These are phyloP conservation scores for Xylaria polymorpha DNA, from an alignment of 2,329 filamentous ascomycete species.

Conservation along the genomic window DNA sequence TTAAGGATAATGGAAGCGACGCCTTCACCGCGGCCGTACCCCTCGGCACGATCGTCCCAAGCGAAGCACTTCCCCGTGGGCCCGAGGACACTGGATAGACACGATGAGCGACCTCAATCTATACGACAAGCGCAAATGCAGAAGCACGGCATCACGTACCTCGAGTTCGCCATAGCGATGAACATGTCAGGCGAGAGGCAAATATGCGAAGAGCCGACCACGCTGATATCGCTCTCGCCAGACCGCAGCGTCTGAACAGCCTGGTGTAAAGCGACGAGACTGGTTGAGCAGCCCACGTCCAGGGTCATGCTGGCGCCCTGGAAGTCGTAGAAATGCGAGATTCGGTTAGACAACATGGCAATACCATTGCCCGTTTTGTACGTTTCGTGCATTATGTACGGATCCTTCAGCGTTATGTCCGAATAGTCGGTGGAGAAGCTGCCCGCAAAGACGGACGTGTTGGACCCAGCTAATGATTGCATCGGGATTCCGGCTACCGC, in stretches of 20 bases:
- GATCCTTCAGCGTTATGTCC: neutral
- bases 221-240: slow-evolving; percentile 5
- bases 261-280: neutral
- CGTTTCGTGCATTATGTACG: no score
- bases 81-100: no score
- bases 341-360: slow-evolving; percentile 26
- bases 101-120: no score
- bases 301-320: slow-evolving; percentile 24
- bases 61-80: no score
- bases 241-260: neutral
- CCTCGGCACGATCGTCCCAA: no score
- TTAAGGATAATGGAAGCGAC: no score
- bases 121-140: no score
- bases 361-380: neutral
- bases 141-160: no score
- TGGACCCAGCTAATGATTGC: slow-evolving; percentile 23
- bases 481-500: slow-evolving; percentile 26
- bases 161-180: no score
- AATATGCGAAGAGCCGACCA: slow-evolving; percentile 4
- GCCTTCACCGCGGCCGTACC: no score
- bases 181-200: slow-evolving; percentile 16
- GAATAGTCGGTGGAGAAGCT: neutral
- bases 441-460: slow-evolving; percentile 31
- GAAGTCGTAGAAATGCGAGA: slow-evolving; percentile 28
- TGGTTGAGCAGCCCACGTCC: slow-evolving; percentile 25